Percentiles rank a stretch among this genome's conserved stretches.
Conservation (phyloP, 257 asterid species). For the Solanum sejunctum region DNA sequence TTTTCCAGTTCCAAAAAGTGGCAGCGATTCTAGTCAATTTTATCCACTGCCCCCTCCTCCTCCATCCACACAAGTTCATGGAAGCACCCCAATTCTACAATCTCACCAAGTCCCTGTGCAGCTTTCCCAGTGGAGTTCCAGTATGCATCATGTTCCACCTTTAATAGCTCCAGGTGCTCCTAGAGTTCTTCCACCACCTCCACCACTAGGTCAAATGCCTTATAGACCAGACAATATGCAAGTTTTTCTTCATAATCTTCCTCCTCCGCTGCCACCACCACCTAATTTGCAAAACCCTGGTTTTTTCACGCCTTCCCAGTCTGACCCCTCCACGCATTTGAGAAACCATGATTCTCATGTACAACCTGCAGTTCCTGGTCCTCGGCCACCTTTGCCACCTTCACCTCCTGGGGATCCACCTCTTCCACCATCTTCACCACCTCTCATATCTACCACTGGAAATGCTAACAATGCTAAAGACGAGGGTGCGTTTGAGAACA, state of each 20-base stretch:
- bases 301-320: constrained; percentile 16
- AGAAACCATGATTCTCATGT: constrained; percentile 14
- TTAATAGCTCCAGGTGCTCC: constrained; percentile 19
- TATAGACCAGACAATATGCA: constrained; percentile 20
- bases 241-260: constrained; percentile 12
- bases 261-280: constrained; percentile 9
- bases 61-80: constrained; percentile 16
- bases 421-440: constrained; percentile 43
- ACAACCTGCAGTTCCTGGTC: constrained; percentile 17
- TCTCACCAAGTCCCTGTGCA: constrained; percentile 25
- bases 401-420: constrained; percentile 49
- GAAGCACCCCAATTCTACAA: constrained; percentile 22
- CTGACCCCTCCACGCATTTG: constrained; percentile 15
- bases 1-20: constrained; percentile 23
- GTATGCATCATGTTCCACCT: constrained; percentile 25
- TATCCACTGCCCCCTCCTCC: constrained; percentile 24
- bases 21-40: constrained; percentile 24
- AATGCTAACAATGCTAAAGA: not conserved
- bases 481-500: constrained; percentile 4
- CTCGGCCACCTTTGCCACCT: constrained; percentile 39
- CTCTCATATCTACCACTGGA: constrained; percentile 10
- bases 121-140: constrained; percentile 40
- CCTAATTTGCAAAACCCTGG: constrained; percentile 20
- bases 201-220: constrained; percentile 26
- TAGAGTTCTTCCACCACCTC: constrained; percentile 24